Conservation (phyloP, 2,329 filamentous ascomycete species). For the Apiospora marii region DNA sequence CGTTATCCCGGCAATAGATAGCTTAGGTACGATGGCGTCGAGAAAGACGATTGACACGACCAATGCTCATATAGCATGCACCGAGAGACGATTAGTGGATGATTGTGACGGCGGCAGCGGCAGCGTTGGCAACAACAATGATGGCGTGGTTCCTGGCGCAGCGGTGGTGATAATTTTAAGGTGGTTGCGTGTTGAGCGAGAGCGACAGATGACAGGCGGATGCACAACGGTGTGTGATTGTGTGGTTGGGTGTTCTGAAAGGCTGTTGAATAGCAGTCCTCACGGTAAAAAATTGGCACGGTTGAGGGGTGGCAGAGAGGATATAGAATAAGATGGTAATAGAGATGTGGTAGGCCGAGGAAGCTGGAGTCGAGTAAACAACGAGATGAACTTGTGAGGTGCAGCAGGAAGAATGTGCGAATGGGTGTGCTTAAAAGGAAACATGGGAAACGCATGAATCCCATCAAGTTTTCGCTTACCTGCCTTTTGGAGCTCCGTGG, state of each 20-base stretch:
- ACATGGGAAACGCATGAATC: constrained; percentile 32
- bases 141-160: not conserved
- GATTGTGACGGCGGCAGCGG: not conserved
- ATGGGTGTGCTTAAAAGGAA: constrained; percentile 27
- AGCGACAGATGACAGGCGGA: not conserved
- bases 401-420: constrained; percentile 19
- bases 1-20: constrained; percentile 8
- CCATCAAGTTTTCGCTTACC: constrained; percentile 31
- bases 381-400: constrained; percentile 10
- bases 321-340: not conserved
- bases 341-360: not conserved
- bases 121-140: not conserved
- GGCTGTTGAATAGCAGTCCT: not conserved
- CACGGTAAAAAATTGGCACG: not conserved
- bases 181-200: not conserved
- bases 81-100: not conserved
- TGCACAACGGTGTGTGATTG: not conserved
- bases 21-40: not conserved
- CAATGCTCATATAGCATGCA: not conserved
- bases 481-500: constrained; percentile 10
- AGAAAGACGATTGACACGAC: not conserved
- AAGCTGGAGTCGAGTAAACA: constrained; percentile 12
- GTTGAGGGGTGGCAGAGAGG: not conserved
- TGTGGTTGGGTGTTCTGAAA: not conserved
- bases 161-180: not conserved